Evolutionary conservation across 139 green algal genomes (phyloP).

Genomic region (Desmodesmus armatus): DNA sequence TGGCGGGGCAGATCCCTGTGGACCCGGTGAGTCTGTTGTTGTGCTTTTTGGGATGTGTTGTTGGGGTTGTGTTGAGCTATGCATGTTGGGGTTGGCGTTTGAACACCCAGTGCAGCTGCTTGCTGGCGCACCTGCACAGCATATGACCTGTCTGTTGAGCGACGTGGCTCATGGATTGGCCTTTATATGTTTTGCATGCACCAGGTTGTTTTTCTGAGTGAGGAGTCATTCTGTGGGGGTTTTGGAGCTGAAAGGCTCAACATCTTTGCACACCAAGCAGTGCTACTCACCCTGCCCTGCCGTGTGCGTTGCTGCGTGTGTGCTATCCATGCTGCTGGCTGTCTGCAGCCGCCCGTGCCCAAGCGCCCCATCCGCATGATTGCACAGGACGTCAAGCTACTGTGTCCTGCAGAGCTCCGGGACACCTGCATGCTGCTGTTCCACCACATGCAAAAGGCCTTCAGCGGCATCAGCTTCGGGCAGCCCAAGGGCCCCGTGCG

Average conservation of each 20-base stretch:
- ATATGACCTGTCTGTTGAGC: too few relatives aligned
- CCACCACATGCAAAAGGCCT: conserved; percentile 53
- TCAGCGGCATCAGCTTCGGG: conserved; percentile 44
- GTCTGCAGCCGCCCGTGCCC: conserved; percentile 2
- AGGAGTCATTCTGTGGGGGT: too few relatives aligned
- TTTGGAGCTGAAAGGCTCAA: neutral
- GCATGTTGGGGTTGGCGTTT: neutral
- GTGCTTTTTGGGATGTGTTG: neutral
- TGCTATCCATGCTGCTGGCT: neutral
- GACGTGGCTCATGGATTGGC: too few relatives aligned
- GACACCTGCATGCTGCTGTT: conserved; percentile 55
- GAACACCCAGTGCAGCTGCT: neutral
- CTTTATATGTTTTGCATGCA: too few relatives aligned
- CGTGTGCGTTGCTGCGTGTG: neutral
- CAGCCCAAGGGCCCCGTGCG: conserved; percentile 19
- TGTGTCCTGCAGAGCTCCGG: conserved; percentile 47
- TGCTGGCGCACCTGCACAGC: neutral
- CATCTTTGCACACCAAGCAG: neutral
- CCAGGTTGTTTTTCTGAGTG: neutral
- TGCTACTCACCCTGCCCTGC: neutral
- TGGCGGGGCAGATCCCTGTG: conserved; percentile 1
- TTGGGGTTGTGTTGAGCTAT: neutral
- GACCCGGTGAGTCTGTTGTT: conserved; percentile 30
- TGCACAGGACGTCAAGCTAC: conserved; percentile 54
- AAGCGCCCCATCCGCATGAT: conserved; percentile 59